Conservation (phyloP, 768 basidiomycete genomes). For the Tulasnella sp. region DNA sequence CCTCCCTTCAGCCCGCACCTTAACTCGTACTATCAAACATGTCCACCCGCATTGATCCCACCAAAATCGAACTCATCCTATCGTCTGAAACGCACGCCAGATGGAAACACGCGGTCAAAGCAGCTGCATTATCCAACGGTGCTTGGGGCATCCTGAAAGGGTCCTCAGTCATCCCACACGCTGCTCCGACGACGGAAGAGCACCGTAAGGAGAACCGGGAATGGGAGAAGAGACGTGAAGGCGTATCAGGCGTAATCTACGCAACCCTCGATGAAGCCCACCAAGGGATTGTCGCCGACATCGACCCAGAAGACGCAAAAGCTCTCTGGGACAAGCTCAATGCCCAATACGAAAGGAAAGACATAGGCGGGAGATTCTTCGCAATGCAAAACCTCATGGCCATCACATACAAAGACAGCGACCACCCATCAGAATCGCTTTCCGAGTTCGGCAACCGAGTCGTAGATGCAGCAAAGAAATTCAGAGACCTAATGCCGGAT, state of each 20-base stretch:
- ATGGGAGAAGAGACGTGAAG: background rate
- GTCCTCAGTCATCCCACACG: too few relatives aligned
- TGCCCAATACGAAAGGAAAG: background rate
- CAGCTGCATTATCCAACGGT: too few relatives aligned
- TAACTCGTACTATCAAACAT: too few relatives aligned
- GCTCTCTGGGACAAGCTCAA: background rate
- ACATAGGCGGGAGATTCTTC: background rate
- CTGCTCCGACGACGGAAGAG: too few relatives aligned
- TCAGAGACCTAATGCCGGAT: background rate
- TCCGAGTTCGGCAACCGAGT: background rate
- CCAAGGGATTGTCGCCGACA: background rate
- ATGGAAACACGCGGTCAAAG: too few relatives aligned
- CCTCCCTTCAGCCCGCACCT: too few relatives aligned
- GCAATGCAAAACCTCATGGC: background rate
- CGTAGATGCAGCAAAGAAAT: background rate
- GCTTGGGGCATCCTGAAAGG: too few relatives aligned
- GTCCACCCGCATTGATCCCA: too few relatives aligned
- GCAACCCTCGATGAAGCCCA: background rate
- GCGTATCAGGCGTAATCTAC: background rate
- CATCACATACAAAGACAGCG: background rate
- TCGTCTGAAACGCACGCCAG: too few relatives aligned
- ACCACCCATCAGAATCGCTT: background rate
- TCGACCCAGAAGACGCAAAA: background rate
- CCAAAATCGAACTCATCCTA: too few relatives aligned
- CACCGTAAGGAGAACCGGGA: background rate